A percentile compares a stretch with the other conserved stretches of the same genome.
These are phyloP conservation scores for Orbilia ellipsospora DNA, from an alignment of 2,329 filamentous ascomycete genomes.

Conservation along the genomic window DNA sequence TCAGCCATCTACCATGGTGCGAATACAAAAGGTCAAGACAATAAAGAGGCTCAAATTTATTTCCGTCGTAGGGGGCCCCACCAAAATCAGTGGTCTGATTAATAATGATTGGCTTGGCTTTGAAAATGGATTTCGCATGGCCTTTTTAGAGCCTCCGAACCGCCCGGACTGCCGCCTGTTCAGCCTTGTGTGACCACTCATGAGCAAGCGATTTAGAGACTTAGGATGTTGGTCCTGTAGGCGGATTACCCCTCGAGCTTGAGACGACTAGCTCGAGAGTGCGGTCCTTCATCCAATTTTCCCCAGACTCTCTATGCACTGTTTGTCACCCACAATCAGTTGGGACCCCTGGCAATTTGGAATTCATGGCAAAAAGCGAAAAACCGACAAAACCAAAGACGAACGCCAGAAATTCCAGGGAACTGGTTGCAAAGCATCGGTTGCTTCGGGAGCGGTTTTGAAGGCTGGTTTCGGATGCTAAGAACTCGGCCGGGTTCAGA, in stretches of 20 bases:
- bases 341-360: constrained; percentile 52
- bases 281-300: constrained; percentile 42
- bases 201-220: neutral
- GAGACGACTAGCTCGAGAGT: constrained; percentile 16
- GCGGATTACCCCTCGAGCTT: constrained; percentile 16
- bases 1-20: too few species aligned
- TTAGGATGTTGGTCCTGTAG: neutral
- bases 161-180: constrained; percentile 40
- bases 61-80: neutral
- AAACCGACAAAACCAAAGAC: neutral
- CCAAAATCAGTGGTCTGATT: neutral
- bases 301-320: constrained; percentile 36
- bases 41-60: too few species aligned
- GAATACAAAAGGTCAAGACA: too few species aligned
- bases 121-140: neutral
- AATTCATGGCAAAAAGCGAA: constrained; percentile 26
- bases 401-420: constrained; percentile 23
- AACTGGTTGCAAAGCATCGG: constrained; percentile 22
- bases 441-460: constrained; percentile 16
- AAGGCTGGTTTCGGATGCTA: constrained; percentile 21
- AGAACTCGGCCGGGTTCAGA: constrained; percentile 4
- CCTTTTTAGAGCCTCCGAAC: constrained; percentile 45
- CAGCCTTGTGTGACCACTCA: constrained; percentile 54
- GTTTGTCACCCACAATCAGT: constrained; percentile 30
- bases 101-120: neutral